Conservation (phyloP, 2,329 filamentous ascomycete genomes). For the Sarocladium kiliense region DNA sequence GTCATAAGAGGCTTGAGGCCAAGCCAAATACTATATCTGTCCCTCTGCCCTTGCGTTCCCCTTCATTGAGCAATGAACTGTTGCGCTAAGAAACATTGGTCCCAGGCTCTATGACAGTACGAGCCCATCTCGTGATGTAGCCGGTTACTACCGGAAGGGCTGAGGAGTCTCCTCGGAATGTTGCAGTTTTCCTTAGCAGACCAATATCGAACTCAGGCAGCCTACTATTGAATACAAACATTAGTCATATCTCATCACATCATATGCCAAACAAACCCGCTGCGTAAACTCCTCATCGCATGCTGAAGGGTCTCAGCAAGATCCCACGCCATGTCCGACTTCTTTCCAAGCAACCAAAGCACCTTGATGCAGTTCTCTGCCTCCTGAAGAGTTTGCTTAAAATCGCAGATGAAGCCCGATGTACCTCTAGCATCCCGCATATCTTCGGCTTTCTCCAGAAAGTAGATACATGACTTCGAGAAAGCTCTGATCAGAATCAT, state of each 20-base stretch:
- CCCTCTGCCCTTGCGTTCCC: no score
- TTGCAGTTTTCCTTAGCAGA: no score
- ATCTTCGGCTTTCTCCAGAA: slow-evolving; percentile 18
- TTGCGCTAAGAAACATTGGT: no score
- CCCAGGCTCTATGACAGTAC: no score
- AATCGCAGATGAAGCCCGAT: slow-evolving; percentile 16
- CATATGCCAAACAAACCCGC: background rate
- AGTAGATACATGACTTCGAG: slow-evolving; percentile 36
- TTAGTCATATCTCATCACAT: background rate
- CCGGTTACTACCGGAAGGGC: no score
- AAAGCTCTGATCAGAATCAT: slow-evolving; percentile 49
- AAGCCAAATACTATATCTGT: no score
- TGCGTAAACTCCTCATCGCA: background rate
- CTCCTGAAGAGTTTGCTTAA: slow-evolving; percentile 26
- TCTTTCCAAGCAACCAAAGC: slow-evolving; percentile 48
- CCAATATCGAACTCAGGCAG: no score
- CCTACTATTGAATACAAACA: no score
- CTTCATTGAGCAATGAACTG: no score
- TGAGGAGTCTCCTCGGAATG: no score
- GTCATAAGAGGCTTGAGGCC: no score
- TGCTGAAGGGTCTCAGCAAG: slow-evolving; percentile 16
- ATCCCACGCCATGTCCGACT: slow-evolving; percentile 41
- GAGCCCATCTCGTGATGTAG: no score
- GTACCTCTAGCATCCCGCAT: slow-evolving; percentile 16
- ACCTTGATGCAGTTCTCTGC: slow-evolving; percentile 46